These are phyloP conservation scores for Pyrus hybrid DNA, from an alignment of 331 rosid species.

Conservation along the genomic window DNA sequence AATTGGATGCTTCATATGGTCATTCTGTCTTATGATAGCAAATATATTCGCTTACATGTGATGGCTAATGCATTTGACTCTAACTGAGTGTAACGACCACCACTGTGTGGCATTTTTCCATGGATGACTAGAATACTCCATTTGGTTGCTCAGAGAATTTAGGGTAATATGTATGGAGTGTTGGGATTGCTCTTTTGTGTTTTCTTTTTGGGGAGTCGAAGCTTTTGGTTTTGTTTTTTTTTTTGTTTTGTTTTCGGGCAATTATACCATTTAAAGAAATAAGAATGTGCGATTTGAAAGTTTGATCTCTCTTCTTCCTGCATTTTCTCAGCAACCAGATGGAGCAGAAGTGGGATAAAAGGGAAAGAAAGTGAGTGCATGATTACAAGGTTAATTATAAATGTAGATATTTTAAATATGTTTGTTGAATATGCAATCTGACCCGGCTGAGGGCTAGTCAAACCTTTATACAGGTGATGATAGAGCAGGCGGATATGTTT, in stretches of 20 bases:
- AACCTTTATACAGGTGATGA: not conserved
- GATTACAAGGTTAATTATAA: conserved; percentile 17
- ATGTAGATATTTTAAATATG: not conserved
- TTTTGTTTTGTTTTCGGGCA: too few species aligned
- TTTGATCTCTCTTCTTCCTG: conserved; percentile 40
- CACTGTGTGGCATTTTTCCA: not conserved
- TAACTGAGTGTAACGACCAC: not conserved
- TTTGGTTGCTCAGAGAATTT: not conserved
- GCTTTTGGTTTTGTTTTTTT: not conserved
- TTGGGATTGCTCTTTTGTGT: not conserved
- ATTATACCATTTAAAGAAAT: not conserved
- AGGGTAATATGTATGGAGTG: not conserved
- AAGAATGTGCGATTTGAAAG: not conserved
- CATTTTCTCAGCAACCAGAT: conserved; percentile 40
- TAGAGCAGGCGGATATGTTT: not conserved
- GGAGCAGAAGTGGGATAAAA: conserved; percentile 35
- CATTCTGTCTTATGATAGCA: not conserved
- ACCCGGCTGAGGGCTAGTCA: not conserved
- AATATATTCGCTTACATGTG: not conserved
- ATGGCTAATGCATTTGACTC: too few species aligned
- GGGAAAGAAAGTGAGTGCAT: conserved; percentile 32
- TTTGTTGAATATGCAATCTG: not conserved
- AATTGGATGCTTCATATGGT: not conserved
- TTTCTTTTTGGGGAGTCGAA: not conserved
- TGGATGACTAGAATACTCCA: not conserved